Conservation (phyloP, 2,329 filamentous ascomycete species). For the Fusarium subglutinans region DNA sequence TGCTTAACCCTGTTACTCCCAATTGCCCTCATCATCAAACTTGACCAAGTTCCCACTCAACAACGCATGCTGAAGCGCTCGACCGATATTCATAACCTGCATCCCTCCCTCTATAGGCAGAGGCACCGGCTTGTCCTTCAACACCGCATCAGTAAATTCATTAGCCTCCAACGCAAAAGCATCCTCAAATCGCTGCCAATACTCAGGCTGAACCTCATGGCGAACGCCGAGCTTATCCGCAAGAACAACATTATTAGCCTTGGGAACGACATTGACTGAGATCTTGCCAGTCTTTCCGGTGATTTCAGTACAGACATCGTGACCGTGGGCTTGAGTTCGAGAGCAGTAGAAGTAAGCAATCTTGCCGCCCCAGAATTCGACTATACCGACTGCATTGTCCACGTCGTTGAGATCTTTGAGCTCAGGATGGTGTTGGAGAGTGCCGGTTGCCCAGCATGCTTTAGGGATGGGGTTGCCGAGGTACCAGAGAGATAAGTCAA, state of each 20-base stretch:
- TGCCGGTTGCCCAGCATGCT: slow-evolving; percentile 19
- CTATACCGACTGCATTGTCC: slow-evolving; percentile 57
- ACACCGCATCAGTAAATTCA: slow-evolving; percentile 66
- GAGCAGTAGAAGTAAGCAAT: slow-evolving; percentile 72
- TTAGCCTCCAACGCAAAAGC: slow-evolving; percentile 71
- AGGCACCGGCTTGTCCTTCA: slow-evolving; percentile 49
- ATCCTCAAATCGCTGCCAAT: slow-evolving; percentile 70
- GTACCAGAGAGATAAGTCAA: slow-evolving; percentile 51
- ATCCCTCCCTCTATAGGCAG: slow-evolving; percentile 68
- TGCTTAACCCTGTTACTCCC: background rate
- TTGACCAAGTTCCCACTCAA: slow-evolving; percentile 64
- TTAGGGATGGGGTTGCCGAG: slow-evolving; percentile 31
- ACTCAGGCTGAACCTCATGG: slow-evolving; percentile 67
- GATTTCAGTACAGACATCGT: slow-evolving; percentile 70
- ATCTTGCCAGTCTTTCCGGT: slow-evolving; percentile 73
- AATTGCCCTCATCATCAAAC: slow-evolving; percentile 56
- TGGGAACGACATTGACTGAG: slow-evolving; percentile 66
- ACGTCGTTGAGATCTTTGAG: slow-evolving; percentile 40
- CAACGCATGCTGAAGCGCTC: slow-evolving; percentile 66
- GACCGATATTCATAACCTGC: slow-evolving; percentile 67
- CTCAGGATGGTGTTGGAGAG: slow-evolving; percentile 38
- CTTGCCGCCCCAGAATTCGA: slow-evolving; percentile 72
- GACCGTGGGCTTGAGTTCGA: slow-evolving; percentile 73
- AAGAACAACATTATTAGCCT: slow-evolving; percentile 62
- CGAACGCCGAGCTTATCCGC: slow-evolving; percentile 58